Evolutionary conservation across 73 alveolate species (phyloP).

Genomic region (Tetrahymena borealis): DNA sequence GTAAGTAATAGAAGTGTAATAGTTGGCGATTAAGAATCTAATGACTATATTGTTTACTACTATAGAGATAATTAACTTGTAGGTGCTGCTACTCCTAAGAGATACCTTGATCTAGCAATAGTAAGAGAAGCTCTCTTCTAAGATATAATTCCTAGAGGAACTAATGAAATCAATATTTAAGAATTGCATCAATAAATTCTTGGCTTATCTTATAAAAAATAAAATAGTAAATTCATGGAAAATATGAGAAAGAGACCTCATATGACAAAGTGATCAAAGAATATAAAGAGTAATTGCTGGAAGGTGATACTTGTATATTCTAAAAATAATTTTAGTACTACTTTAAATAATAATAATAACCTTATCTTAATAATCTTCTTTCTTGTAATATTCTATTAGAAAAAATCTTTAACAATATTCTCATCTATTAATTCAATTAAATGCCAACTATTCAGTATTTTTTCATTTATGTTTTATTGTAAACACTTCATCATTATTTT

Average conservation of each 20-base stretch:
- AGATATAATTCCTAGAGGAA: not conserved
- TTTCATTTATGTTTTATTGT: too few species aligned
- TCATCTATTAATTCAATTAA: too few species aligned
- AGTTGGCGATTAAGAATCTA: not conserved
- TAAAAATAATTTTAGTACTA: too few species aligned
- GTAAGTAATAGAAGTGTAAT: not conserved
- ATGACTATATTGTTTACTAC: not conserved
- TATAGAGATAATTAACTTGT: not conserved
- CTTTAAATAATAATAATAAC: too few species aligned
- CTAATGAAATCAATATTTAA: not conserved
- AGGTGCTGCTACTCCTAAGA: not conserved
- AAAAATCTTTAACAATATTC: too few species aligned
- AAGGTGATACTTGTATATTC: not conserved
- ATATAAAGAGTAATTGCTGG: not conserved
- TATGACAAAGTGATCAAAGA: not conserved
- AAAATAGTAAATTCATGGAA: not conserved
- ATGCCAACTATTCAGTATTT: too few species aligned
- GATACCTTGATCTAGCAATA: not conserved
- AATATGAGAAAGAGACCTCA: not conserved
- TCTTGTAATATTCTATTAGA: too few species aligned
- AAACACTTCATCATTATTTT: too few species aligned
- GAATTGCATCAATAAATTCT: not conserved
- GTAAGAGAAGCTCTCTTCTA: not conserved
- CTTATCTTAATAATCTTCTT: too few species aligned
- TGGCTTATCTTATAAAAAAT: not conserved